Evolutionary conservation across 2,329 filamentous ascomycete species (phyloP).

Genomic region (Neofusicoccum umdonicola): DNA sequence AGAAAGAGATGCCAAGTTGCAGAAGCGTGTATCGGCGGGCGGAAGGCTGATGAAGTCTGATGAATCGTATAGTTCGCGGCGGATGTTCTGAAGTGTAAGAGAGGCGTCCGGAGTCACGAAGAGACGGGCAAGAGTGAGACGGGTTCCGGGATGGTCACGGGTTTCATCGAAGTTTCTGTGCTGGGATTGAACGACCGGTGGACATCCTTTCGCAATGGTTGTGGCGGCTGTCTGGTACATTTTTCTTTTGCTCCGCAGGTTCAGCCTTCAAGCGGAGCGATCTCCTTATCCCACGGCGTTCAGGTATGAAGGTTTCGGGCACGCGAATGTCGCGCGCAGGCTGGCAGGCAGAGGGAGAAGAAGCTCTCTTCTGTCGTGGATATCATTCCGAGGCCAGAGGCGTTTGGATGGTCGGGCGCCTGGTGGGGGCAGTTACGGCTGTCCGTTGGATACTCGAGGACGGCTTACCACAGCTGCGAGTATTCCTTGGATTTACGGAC

Average conservation of each 20-base stretch:
- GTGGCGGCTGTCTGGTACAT: conserved; percentile 2
- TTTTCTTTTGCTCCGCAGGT: not conserved
- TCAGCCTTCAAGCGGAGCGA: not conserved
- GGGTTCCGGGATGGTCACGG: not conserved
- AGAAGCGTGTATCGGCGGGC: conserved; percentile 40
- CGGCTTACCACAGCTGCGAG: not conserved
- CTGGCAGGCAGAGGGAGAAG: not conserved
- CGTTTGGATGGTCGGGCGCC: not conserved
- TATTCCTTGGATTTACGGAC: conserved; percentile 9
- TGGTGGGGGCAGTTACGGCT: not conserved
- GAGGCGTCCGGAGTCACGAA: conserved; percentile 7
- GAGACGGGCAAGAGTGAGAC: not conserved
- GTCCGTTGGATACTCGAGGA: not conserved
- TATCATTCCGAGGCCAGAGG: not conserved
- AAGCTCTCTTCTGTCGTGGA: not conserved
- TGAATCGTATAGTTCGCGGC: conserved; percentile 31
- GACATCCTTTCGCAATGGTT: not conserved
- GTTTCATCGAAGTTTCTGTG: not conserved
- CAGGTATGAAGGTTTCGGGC: not conserved
- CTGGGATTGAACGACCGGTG: not conserved
- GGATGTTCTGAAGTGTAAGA: conserved; percentile 17
- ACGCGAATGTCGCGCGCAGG: not conserved
- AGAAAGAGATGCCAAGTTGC: conserved; percentile 36
- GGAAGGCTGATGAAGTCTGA: conserved; percentile 43
- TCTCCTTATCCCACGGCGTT: conserved; percentile 2